Evolutionary conservation across 805 yeast genomes (phyloP), one percentile per base, ranked within the genome.

Genomic region (Nakazawaea ernobii): DNA sequence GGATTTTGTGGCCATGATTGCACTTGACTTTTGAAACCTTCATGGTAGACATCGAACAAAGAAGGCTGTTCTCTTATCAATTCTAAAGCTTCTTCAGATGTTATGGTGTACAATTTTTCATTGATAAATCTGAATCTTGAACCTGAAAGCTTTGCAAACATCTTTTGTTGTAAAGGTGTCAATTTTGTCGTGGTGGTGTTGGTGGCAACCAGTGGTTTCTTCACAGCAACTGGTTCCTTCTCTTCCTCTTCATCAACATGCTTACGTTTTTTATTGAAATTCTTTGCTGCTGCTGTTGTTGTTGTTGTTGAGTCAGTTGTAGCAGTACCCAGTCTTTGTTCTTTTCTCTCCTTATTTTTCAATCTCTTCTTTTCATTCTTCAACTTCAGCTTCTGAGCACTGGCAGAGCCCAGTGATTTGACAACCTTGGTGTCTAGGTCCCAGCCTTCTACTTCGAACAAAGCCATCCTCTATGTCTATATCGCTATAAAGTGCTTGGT

Each of bases 1-100:
- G 99, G 99, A 59, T 94, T 94, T 66, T 92, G 97, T 2, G 99
- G 99, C 99, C 99, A 94, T 17, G 89, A 75, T 59, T 86, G 90
- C 14, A 94, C 98, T 65, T 94, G 99, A 11, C 91, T 84, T 56
- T 95, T 75, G 73, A 94, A 94, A 0, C 99, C 99, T 49, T 82
- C 84, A 61, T 95, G 99, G 58, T 94, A 94, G 60, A 92, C 98
- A 55, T 88, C 94, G 63, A 91, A 94, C 51, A 94, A 71, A 24
- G 81, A 80, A 0, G 99, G 99, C 56, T 91, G 96, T 13, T 83
- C 79, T 48, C 77, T 70, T 37, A 94, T 80, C 51, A 94, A 67
- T 24, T 74, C 69, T 27, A 88, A 68, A 0, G 99, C 98, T 20
- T 79, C 79, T 6, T 78, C 80, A 0, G 98, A 91, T 1, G 82